Base-by-base conservation (phyloP, 768 basidiomycete species). In the Trametes meyenii region DNA sequence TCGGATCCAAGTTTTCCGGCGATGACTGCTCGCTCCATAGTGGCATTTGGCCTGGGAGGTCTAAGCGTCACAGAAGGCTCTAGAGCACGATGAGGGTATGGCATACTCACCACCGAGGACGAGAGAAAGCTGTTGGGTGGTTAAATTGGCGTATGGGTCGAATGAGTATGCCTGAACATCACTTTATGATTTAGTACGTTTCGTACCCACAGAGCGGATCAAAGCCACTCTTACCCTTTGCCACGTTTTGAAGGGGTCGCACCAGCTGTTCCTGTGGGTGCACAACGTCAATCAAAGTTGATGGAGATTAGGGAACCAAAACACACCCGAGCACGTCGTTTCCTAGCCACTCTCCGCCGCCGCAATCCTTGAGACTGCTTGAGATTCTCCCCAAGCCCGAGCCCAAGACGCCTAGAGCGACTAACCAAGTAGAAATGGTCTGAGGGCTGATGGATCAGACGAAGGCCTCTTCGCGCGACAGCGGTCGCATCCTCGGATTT, bases 211-310 rank as follows among this genome's bases (percentile, higher is more conserved):
- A 51, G 8, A 21, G 7, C 26, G 24, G 7, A 10, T 23, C 8
- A 35, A 70, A 71, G 49, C 68, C 60, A 45, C n/a, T 50, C 67
- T 60, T 56, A 88, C 87, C 73, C 83, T 82, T 69, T 88, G 85
- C 90, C 90, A 93, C 7, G 85, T 85, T 74, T 90, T 90, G 83
- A 87, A 90, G 1, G 88, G 87, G 64, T 87, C 86, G 67, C 87
- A 90, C 87, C 89, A 90, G 68, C 85, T 86, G 60, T 84, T 83
- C 79, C 80, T 50, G 65, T 59, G 3, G 75, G 70, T 0, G 42
- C 48, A 33, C 13, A 16, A 46, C 54, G 16, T 19, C 26, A 11
- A 13, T 26, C 14, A 40, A 17, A 16, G n/a, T 6, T 12, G 23
- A 38, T n/a, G 23, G 40, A 14, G 13, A 24, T 35, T 8, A 13